These are phyloP conservation scores for Alternaria angustiovoidea DNA, from an alignment of 2,329 filamentous ascomycete genomes.

Conservation along the genomic window DNA sequence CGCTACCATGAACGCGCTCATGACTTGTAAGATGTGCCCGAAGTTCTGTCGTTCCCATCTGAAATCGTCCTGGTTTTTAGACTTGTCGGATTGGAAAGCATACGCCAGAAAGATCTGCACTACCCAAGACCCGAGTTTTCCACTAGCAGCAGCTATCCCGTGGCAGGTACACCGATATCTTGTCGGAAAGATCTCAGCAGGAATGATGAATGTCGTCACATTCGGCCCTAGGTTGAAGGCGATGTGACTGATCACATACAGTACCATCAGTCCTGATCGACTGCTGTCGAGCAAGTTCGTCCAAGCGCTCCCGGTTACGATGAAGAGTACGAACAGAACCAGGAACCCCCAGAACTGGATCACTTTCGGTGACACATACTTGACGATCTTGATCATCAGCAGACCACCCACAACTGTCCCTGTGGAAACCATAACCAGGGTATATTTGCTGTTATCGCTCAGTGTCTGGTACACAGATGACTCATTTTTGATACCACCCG, in stretches of 20 bases:
- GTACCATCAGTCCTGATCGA: constrained; percentile 38
- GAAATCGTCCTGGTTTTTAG: constrained; percentile 11
- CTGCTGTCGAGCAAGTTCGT: constrained; percentile 35
- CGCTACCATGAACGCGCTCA: constrained; percentile 47
- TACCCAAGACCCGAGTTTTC: constrained; percentile 62
- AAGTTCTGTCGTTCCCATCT: constrained; percentile 40
- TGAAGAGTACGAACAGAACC: constrained; percentile 42
- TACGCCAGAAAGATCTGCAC: constrained; percentile 53
- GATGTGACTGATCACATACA: constrained; percentile 46
- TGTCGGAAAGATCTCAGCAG: constrained; percentile 66
- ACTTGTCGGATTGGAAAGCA: constrained; percentile 32
- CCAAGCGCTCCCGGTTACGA: constrained; percentile 45
- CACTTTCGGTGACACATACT: constrained; percentile 43
- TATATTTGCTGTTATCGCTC: constrained; percentile 41
- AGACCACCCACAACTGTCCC: constrained; percentile 42
- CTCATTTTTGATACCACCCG: constrained; percentile 16
- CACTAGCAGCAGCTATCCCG: constrained; percentile 62
- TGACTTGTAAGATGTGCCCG: constrained; percentile 42
- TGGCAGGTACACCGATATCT: constrained; percentile 63
- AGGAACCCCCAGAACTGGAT: constrained; percentile 48
- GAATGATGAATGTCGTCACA: constrained; percentile 54
- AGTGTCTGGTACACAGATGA: constrained; percentile 34
- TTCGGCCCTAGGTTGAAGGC: constrained; percentile 49
- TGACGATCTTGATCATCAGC: constrained; percentile 46
- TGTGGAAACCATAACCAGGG: constrained; percentile 46